Evolutionary conservation across 305 asterid species (phyloP).

Genomic region (Rubia balearica): DNA sequence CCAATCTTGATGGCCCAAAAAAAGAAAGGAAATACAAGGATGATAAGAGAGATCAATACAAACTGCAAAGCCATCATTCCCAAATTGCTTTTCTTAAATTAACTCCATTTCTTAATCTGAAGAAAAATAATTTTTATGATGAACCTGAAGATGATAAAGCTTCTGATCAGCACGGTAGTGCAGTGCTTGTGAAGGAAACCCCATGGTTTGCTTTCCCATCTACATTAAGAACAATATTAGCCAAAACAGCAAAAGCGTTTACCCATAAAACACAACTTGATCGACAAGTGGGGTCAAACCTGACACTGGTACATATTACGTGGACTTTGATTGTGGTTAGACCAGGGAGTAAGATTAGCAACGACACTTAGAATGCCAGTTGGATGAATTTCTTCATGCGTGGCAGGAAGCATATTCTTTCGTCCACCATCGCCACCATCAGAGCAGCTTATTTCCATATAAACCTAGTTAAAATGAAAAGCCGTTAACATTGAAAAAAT

Average conservation of each 20-base stretch:
- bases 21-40: background rate
- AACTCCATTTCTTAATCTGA: background rate
- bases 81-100: background rate
- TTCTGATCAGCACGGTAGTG: constrained; percentile 90
- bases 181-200: constrained; percentile 78
- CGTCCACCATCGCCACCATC: constrained; percentile 96
- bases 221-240: constrained; percentile 25
- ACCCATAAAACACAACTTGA: constrained; percentile 9
- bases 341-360: constrained; percentile 95
- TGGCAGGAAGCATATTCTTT: constrained; percentile 65
- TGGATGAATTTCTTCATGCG: constrained; percentile 95
- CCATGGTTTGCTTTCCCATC: constrained; percentile 99
- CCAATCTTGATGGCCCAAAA: background rate
- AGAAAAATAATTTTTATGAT: constrained; percentile 10
- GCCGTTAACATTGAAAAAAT: background rate
- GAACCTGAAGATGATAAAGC: constrained; percentile 96
- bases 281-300: constrained; percentile 37
- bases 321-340: constrained; percentile 99
- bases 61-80: background rate
- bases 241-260: background rate
- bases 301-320: constrained; percentile 99
- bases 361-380: constrained; percentile 91
- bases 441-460: constrained; percentile 94
- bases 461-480: constrained; percentile 44
- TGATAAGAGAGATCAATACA: background rate